A percentile compares a stretch with the other conserved stretches of the same genome.
Evolutionary conservation across 1,139 yeast genomes (phyloP).

Genomic region (Blastobotrys proliferans): DNA sequence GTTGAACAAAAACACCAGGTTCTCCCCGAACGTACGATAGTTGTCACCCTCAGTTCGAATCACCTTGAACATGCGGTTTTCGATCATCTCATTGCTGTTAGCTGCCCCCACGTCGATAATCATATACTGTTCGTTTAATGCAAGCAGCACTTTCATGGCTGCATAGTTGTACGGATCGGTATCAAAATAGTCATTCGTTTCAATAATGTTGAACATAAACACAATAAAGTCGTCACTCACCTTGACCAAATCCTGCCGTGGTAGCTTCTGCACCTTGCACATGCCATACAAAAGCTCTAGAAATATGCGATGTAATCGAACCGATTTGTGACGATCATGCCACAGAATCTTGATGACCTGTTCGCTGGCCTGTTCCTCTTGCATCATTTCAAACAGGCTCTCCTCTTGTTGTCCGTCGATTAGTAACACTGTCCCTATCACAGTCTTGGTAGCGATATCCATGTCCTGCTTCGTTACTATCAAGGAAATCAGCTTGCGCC

Average conservation of each 20-base stretch:
- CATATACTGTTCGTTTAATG: slow-evolving; percentile 82
- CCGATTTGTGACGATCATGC: slow-evolving; percentile 23
- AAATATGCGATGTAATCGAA: slow-evolving; percentile 39
- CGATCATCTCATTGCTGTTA: slow-evolving; percentile 7
- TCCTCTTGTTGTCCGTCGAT: slow-evolving; percentile 45
- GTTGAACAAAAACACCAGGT: slow-evolving; percentile 62
- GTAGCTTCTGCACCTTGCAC: slow-evolving; percentile 47
- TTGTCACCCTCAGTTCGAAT: slow-evolving; percentile 26
- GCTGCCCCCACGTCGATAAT: slow-evolving; percentile 44
- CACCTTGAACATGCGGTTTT: slow-evolving; percentile 33
- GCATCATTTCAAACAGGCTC: slow-evolving; percentile 39
- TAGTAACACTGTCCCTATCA: slow-evolving; percentile 48
- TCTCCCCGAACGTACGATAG: slow-evolving; percentile 50
- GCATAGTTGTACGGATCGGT: slow-evolving; percentile 62
- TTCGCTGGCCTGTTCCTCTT: slow-evolving; percentile 49
- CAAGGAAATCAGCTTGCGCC: slow-evolving; percentile 31
- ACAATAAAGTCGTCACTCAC: slow-evolving; percentile 53
- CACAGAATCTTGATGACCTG: slow-evolving; percentile 41
- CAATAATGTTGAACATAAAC: slow-evolving; percentile 50
- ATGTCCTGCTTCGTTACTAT: slow-evolving; percentile 21
- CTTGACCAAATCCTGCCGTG: slow-evolving; percentile 41
- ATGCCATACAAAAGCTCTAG: slow-evolving; percentile 52
- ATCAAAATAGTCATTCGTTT: slow-evolving; percentile 48
- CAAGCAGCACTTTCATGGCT: slow-evolving; percentile 66
- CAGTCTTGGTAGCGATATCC: slow-evolving; percentile 28